phyloP scores from a whole-genome alignment of 352 stramenopile genomes.

The Peronospora belbahrii region DNA sequence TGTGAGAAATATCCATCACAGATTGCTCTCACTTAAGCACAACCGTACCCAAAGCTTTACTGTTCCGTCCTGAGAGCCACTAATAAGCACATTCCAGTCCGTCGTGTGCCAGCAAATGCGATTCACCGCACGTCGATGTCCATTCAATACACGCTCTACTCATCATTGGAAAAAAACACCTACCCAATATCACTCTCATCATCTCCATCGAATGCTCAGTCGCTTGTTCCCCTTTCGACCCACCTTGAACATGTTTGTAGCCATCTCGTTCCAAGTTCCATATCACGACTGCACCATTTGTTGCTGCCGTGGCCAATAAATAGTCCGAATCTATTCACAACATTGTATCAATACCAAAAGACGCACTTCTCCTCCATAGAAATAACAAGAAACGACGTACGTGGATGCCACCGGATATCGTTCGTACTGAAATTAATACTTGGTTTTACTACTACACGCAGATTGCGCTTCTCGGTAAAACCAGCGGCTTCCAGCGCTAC shows the following conservation, averaged over 20 bases:
- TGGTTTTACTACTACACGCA: slow-evolving; percentile 67
- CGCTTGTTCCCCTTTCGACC: neutral
- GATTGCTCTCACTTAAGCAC: neutral
- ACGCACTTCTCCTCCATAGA: neutral
- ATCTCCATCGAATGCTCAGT: no score
- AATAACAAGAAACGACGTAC: slow-evolving; percentile 27
- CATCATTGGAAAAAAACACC: neutral
- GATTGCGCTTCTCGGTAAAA: slow-evolving; percentile 80
- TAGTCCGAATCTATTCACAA: slow-evolving; percentile 57
- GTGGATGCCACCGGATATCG: slow-evolving; percentile 84
- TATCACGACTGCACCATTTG: slow-evolving; percentile 79
- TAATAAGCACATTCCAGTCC: slow-evolving; percentile 75
- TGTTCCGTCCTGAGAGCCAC: slow-evolving; percentile 79
- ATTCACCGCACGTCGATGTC: slow-evolving; percentile 79
- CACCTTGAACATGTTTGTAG: slow-evolving; percentile 84
- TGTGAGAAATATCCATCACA: neutral
- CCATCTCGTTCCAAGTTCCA: slow-evolving; percentile 85
- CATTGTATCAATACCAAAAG: slow-evolving; percentile 2
- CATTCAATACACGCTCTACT: slow-evolving; percentile 68
- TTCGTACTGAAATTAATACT: slow-evolving; percentile 86
- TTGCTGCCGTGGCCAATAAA: slow-evolving; percentile 78
- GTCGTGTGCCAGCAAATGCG: slow-evolving; percentile 84
- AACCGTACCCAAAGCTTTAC: slow-evolving; percentile 78
- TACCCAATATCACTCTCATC: neutral
- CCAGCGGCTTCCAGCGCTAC: slow-evolving; percentile 66